A percentile compares a stretch with the other conserved stretches of the same genome.
Evolutionary conservation across 2,329 filamentous ascomycete genomes (phyloP).

Genomic region (Colletotrichum godetiae): DNA sequence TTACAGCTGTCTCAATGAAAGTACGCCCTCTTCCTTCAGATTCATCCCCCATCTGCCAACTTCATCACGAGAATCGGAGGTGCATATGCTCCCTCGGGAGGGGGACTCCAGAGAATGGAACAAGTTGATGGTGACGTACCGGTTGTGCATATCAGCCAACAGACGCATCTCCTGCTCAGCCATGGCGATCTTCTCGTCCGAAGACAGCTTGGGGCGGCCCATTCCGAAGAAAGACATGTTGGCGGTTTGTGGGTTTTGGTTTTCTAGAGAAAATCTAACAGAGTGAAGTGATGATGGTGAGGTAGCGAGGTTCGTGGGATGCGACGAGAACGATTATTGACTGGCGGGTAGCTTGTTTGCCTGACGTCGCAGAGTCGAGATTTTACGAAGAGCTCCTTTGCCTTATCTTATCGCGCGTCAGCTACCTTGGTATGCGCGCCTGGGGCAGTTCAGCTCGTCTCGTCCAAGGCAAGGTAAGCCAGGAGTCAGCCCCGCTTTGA

Average conservation of each 20-base stretch:
- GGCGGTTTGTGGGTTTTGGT: conserved; percentile 27
- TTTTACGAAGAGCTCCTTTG: conserved; percentile 33
- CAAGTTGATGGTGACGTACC: conserved; percentile 64
- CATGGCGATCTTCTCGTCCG: conserved; percentile 95
- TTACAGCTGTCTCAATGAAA: background rate
- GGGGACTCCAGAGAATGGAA: background rate
- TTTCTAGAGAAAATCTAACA: background rate
- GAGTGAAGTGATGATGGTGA: background rate
- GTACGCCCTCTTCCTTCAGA: background rate
- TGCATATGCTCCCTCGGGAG: too few relatives aligned
- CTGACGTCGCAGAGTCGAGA: conserved; percentile 35
- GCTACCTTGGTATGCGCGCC: background rate
- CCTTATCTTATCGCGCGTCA: conserved; percentile 32
- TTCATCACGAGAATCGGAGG: background rate
- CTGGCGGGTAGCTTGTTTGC: conserved; percentile 6
- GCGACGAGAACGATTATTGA: conserved; percentile 11
- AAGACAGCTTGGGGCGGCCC: conserved; percentile 82
- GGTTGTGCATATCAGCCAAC: conserved; percentile 97
- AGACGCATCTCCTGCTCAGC: conserved; percentile 98
- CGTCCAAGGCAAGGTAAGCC: background rate
- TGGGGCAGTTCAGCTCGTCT: background rate
- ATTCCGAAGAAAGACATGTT: conserved; percentile 61
- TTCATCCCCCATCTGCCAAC: background rate
- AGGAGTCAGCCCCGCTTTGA: background rate
- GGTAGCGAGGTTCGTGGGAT: background rate